phyloP scores from a whole-genome alignment of 441 rosid species.

The Bocquillonia castaneifolia region DNA sequence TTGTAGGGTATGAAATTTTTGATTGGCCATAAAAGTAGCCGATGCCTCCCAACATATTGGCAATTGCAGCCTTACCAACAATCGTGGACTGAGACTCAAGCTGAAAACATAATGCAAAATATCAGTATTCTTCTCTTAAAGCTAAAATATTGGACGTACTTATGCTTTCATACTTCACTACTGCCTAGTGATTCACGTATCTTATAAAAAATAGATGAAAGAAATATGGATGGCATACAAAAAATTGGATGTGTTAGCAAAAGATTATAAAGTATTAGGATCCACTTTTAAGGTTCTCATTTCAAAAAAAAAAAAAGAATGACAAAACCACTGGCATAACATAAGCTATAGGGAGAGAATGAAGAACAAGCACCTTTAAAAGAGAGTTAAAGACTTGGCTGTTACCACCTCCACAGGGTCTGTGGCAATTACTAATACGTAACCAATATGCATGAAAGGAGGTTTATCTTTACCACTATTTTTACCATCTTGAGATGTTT shows the following conservation, averaged over 20 bases:
- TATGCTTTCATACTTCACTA: slow-evolving; percentile 11
- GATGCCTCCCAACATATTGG: slow-evolving; percentile 93
- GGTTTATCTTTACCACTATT: neutral
- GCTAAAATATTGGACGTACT: neutral
- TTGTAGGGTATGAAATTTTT: slow-evolving; percentile 56
- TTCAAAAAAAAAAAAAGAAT: neutral
- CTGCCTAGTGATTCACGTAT: neutral
- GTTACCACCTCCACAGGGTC: neutral
- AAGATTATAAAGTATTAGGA: neutral
- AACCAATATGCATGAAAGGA: neutral
- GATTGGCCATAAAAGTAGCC: slow-evolving; percentile 96
- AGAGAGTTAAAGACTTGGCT: neutral
- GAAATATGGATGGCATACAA: neutral
- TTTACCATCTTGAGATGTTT: neutral
- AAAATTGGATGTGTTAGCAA: neutral
- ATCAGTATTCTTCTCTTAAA: slow-evolving; percentile 10
- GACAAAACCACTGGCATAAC: neutral
- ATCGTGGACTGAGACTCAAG: slow-evolving; percentile 54
- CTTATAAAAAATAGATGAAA: neutral
- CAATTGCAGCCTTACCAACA: slow-evolving; percentile 84
- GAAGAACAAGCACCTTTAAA: neutral
- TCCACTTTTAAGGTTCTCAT: neutral
- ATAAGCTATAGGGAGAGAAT: neutral
- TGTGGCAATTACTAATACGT: neutral
- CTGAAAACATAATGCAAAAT: slow-evolving; percentile 40